Percentiles rank a stretch among this genome's conserved stretches.
These are phyloP conservation scores for Eleusine indica DNA, from an alignment of 176 grass and related monocot genomes.

Conservation along the genomic window DNA sequence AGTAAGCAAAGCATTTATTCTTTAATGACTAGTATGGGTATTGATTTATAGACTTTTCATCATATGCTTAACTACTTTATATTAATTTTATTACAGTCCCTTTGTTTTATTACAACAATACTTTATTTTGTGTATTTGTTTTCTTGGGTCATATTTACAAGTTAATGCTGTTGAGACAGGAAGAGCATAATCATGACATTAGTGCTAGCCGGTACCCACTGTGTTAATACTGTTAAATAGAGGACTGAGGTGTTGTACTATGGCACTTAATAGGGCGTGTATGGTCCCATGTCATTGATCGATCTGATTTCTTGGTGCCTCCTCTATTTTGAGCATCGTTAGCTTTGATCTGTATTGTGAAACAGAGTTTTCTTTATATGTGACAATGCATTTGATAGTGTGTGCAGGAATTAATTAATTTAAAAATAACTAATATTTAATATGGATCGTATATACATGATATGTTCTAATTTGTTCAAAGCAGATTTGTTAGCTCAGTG, in stretches of 20 bases:
- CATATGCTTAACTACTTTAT: background rate
- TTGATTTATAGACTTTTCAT: background rate
- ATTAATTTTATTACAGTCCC: background rate
- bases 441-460: slow-evolving; percentile 5
- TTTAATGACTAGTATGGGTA: slow-evolving; percentile 2
- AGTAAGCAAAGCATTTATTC: slow-evolving; percentile 51
- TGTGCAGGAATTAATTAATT: slow-evolving; percentile 12
- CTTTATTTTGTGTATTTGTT: background rate
- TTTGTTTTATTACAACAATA: background rate
- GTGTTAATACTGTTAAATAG: background rate
- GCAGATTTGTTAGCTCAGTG: slow-evolving; percentile 15
- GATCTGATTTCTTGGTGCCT: background rate
- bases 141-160: background rate
- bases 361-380: background rate
- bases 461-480: background rate
- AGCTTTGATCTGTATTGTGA: background rate
- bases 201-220: background rate
- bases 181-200: background rate
- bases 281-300: background rate
- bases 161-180: background rate
- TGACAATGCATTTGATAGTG: background rate
- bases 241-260: background rate
- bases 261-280: background rate
- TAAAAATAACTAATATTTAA: slow-evolving; percentile 22
- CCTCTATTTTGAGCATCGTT: background rate